Conservation (phyloP, 768 basidiomycete genomes). For the Trametes sanguinea region DNA sequence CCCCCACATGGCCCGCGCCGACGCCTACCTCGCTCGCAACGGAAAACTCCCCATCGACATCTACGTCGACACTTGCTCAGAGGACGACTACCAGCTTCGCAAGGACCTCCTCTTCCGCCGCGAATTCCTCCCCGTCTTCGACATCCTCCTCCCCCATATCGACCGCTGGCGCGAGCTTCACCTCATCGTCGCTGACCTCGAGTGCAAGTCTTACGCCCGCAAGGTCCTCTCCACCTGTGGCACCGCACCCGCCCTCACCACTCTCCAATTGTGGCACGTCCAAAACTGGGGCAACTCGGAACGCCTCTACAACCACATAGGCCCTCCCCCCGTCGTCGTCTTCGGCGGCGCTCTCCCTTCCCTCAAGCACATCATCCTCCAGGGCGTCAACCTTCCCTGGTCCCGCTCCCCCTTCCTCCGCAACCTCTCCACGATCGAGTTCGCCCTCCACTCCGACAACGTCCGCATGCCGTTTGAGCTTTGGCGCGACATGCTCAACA, state of each 20-base stretch:
- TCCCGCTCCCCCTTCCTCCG: conserved; percentile 55
- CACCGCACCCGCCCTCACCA: conserved; percentile 55
- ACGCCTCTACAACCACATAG: conserved; percentile 56
- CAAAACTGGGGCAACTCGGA: conserved; percentile 54
- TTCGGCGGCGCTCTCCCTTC: conserved; percentile 55
- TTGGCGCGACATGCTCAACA: conserved; percentile 57
- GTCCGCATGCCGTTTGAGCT: conserved; percentile 56
- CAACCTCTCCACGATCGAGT: conserved; percentile 52
- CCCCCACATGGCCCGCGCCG: conserved; percentile 50
- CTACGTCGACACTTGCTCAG: conserved; percentile 56
- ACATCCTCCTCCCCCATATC: conserved; percentile 42
- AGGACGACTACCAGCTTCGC: conserved; percentile 48
- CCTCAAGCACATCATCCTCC: conserved; percentile 57
- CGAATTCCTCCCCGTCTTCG: conserved; percentile 47
- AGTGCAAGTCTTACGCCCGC: conserved; percentile 58
- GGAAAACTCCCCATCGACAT: conserved; percentile 45
- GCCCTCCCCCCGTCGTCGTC: conserved; percentile 57
- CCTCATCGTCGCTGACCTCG: conserved; percentile 59
- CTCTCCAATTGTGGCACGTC: conserved; percentile 66
- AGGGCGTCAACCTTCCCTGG: conserved; percentile 70
- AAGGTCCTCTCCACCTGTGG: conserved; percentile 52
- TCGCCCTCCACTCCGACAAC: conserved; percentile 60
- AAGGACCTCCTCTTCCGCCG: conserved; percentile 53
- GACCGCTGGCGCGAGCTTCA: conserved; percentile 59
- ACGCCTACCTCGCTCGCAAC: conserved; percentile 45